Evolutionary conservation across 192 early-diverging fungal genomes (phyloP).

Genomic region (Dissophora ornata): DNA sequence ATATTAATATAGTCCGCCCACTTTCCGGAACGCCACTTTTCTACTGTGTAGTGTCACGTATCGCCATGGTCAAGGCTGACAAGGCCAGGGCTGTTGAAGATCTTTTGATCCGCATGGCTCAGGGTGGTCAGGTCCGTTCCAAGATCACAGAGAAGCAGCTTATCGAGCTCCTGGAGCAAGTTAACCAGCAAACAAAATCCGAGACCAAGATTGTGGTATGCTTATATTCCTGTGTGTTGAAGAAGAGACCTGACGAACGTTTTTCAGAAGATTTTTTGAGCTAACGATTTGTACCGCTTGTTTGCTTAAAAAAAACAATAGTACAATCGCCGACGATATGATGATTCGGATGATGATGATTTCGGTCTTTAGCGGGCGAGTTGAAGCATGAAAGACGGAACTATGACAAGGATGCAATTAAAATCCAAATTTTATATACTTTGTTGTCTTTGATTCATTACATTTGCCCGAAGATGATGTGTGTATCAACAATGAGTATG

Average conservation of each 20-base stretch:
- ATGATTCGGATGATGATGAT: constrained; percentile 69
- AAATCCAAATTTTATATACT: too few relatives aligned
- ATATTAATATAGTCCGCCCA: neutral
- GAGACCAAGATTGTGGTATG: constrained; percentile 84
- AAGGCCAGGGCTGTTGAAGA: constrained; percentile 91
- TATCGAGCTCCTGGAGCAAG: constrained; percentile 85
- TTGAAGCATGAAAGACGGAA: neutral
- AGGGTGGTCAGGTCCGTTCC: constrained; percentile 80
- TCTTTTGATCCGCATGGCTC: constrained; percentile 91
- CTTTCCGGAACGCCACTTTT: too few relatives aligned
- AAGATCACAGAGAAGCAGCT: constrained; percentile 88
- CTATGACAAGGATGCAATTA: too few relatives aligned
- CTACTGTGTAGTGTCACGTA: constrained; percentile 77
- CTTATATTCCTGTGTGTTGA: constrained; percentile 11
- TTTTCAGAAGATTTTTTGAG: too few relatives aligned
- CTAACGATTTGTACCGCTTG: too few relatives aligned
- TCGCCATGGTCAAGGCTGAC: constrained; percentile 90
- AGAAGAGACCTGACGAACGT: too few relatives aligned
- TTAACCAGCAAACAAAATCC: constrained; percentile 76
- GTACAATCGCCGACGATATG: constrained; percentile 68
- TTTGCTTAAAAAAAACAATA: constrained; percentile 17
- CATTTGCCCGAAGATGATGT: too few relatives aligned
- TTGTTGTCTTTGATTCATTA: too few relatives aligned
- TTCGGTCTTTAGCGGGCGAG: constrained; percentile 56
- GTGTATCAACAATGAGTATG: too few relatives aligned